Conservation (phyloP, 2,329 filamentous ascomycete species). For the Fusarium paranaense region DNA sequence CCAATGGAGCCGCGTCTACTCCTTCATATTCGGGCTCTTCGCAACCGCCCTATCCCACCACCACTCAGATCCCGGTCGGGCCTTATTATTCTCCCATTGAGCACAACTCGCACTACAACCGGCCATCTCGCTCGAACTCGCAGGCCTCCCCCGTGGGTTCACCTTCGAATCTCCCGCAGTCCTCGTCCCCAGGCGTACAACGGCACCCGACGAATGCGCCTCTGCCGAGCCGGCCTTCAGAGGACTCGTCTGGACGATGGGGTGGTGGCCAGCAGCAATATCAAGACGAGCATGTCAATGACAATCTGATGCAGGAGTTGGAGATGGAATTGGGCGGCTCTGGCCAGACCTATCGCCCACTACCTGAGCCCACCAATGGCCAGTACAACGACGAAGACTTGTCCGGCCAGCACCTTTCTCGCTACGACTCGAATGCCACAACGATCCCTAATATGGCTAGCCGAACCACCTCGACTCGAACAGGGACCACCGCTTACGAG, state of each 20-base stretch:
- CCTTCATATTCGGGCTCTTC: slow-evolving; percentile 51
- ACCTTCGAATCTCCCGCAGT: slow-evolving; percentile 55
- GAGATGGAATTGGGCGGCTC: slow-evolving; percentile 63
- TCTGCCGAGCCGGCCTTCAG: slow-evolving; percentile 65
- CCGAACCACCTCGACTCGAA: slow-evolving; percentile 37
- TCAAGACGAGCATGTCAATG: slow-evolving; percentile 56
- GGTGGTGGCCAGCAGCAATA: slow-evolving; percentile 50
- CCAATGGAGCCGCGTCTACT: slow-evolving; percentile 55
- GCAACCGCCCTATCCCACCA: slow-evolving; percentile 63
- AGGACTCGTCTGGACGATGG: slow-evolving; percentile 54
- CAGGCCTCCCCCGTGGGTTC: slow-evolving; percentile 61
- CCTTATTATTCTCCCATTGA: slow-evolving; percentile 63
- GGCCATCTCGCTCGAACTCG: slow-evolving; percentile 62
- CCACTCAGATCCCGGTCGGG: slow-evolving; percentile 65
- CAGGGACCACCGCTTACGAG: slow-evolving; percentile 31
- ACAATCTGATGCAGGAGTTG: slow-evolving; percentile 69
- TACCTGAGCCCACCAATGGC: slow-evolving; percentile 58
- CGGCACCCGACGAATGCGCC: slow-evolving; percentile 71
- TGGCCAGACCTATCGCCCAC: slow-evolving; percentile 50
- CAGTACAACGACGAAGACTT: slow-evolving; percentile 59
- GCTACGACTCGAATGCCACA: slow-evolving; percentile 64
- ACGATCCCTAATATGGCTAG: slow-evolving; percentile 50
- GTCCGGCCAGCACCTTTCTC: slow-evolving; percentile 55
- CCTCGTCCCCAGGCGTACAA: slow-evolving; percentile 58
- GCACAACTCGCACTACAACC: slow-evolving; percentile 57